Base-by-base conservation (phyloP, 2,329 filamentous ascomycete genomes). In the Talaromyces rugulosus region DNA sequence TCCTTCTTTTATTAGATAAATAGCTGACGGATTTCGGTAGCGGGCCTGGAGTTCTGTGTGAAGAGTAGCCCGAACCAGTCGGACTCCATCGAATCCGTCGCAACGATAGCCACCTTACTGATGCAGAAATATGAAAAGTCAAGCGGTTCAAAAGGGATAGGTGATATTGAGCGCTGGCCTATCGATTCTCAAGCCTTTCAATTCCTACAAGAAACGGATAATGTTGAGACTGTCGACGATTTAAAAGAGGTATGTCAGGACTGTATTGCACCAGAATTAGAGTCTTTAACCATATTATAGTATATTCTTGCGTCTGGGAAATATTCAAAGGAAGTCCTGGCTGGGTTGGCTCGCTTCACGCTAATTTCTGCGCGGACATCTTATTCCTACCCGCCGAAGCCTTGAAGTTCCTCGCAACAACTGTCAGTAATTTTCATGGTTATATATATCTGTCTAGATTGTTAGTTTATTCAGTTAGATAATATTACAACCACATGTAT, bases 341-440 rank as follows among this genome's bases (percentile, higher is more conserved):
- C 47, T 51, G 47, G 47, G 6, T 51, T 51, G 27, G 58, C 60
- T 40, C 67, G 61, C 62, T 65, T 68, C 60, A 59, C 65, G 16
- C 59, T 68, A 47, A 66, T 67, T 50, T 68, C 66, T 27, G 62
- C 62, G 11, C 54, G 61, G 53, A 67, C 61, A 47, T 68, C 66
- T 18, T 67, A 65, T 30, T 63, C 52, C 30, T 56, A 62, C 14
- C 51, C 33, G 28, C 5, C 47, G 18, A 28, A 33, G 34, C 18
- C 53, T n/a, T 56, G 5, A 16, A 30, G 14, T 47, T 18, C 5
- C 44, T 33, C 36, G 54, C 44, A 9, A n/a, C 36, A 23, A 42
- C 31, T 30, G n/a, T 27, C 42, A 5, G 11, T 28, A 44, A 28
- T n/a, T 44, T 44, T n/a, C 16, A n/a, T n/a, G n/a, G n/a, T 9